Conservation (phyloP, 176 grass and related monocot genomes). For the Aegilops bicornis region DNA sequence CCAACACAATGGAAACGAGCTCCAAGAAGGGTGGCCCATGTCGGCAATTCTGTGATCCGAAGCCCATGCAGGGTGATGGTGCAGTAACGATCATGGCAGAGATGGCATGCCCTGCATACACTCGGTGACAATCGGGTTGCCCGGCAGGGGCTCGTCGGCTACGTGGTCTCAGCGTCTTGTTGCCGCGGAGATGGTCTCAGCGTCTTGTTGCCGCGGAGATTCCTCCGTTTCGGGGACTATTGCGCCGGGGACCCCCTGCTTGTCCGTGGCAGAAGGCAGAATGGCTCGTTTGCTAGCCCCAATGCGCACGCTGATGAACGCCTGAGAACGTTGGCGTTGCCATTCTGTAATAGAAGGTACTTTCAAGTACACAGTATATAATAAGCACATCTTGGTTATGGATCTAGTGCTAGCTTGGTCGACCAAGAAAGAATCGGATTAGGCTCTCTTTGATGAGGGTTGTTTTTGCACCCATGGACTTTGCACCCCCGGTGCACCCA, state of each 20-base stretch:
- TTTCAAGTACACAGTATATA: no score
- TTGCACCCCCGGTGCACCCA: no score
- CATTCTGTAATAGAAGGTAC: no score
- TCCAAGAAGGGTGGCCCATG: neutral
- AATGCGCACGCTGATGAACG: neutral
- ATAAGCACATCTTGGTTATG: no score
- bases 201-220: slow-evolving; percentile 12
- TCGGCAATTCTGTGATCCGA: slow-evolving; percentile 7
- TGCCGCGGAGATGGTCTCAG: slow-evolving; percentile 20
- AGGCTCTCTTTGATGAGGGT: neutral
- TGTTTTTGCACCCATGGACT: no score
- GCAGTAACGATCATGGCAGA: neutral
- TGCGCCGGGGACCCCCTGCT: neutral
- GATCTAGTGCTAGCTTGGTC: neutral
- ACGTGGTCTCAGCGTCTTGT: neutral
- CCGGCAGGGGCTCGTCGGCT: neutral
- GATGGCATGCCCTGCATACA: neutral
- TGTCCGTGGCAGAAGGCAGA: neutral
- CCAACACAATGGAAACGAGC: slow-evolving; percentile 8
- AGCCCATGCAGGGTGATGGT: slow-evolving; percentile 6
- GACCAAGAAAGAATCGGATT: neutral
- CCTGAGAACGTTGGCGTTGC: no score
- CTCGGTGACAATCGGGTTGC: neutral
- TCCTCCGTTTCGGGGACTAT: slow-evolving; percentile 20
- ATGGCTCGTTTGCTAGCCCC: neutral